phyloP scores from a whole-genome alignment of 2,329 filamentous ascomycete genomes.

The Emergomyces orientalis region DNA sequence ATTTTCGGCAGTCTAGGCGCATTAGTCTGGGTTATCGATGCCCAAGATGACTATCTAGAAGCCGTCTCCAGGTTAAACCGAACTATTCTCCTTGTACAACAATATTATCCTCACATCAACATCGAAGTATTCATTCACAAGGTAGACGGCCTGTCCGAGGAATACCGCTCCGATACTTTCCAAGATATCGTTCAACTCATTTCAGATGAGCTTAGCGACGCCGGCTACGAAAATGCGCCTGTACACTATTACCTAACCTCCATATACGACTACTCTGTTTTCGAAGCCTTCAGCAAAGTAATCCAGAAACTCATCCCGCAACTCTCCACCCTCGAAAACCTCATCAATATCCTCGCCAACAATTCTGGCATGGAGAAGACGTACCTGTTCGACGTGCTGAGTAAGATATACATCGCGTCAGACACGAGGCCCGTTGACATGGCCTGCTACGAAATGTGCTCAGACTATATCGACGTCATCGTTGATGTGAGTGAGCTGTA shows the following conservation, averaged over 20 bases:
- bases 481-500: slow-evolving; percentile 96
- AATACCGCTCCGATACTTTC: slow-evolving; percentile 93
- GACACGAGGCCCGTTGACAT: slow-evolving; percentile 90
- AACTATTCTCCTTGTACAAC: slow-evolving; percentile 81
- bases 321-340: slow-evolving; percentile 80
- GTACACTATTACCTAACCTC: slow-evolving; percentile 94
- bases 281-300: slow-evolving; percentile 96
- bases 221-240: slow-evolving; percentile 84
- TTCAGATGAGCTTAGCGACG: slow-evolving; percentile 88
- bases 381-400: slow-evolving; percentile 93
- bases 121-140: slow-evolving; percentile 99
- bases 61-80: slow-evolving; percentile 77
- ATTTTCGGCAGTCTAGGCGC: slow-evolving; percentile 93
- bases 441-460: slow-evolving; percentile 95
- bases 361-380: slow-evolving; percentile 96
- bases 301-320: slow-evolving; percentile 96
- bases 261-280: slow-evolving; percentile 98
- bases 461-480: slow-evolving; percentile 96
- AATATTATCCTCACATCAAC: slow-evolving; percentile 85
- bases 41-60: slow-evolving; percentile 94
- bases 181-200: slow-evolving; percentile 94
- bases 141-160: slow-evolving; percentile 92
- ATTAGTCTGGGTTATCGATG: slow-evolving; percentile 96
- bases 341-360: slow-evolving; percentile 87
- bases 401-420: slow-evolving; percentile 97